phyloP scores from a whole-genome alignment of 345 rosid genomes.

The Citrus sp. region DNA sequence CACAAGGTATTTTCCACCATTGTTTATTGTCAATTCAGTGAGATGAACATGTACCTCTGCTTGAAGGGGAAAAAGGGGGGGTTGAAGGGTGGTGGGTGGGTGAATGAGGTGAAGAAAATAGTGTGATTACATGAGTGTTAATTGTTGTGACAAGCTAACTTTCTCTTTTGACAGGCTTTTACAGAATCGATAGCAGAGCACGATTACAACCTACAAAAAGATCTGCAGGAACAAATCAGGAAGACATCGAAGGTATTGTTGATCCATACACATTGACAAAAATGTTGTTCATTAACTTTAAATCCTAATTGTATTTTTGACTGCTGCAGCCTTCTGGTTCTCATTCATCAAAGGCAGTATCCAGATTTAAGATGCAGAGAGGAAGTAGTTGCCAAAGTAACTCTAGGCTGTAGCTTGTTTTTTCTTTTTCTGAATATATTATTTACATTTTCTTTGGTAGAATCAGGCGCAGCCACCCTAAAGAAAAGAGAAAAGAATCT shows the following conservation, averaged over 20 bases:
- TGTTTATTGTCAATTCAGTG: background rate
- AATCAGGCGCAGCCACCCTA: background rate
- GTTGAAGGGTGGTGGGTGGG: no score
- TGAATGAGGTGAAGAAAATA: background rate
- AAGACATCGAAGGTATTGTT: slow-evolving; percentile 48
- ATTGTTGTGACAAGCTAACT: background rate
- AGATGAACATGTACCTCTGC: no score
- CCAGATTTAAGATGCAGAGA: slow-evolving; percentile 75
- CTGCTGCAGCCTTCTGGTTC: slow-evolving; percentile 42
- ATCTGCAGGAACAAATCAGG: slow-evolving; percentile 15
- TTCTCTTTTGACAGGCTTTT: slow-evolving; percentile 53
- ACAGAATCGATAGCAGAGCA: slow-evolving; percentile 70
- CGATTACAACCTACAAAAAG: slow-evolving; percentile 20
- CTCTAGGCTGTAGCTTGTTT: background rate
- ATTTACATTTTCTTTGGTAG: background rate
- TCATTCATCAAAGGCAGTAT: slow-evolving; percentile 65
- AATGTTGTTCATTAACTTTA: background rate
- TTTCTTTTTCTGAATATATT: no score
- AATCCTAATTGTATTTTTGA: slow-evolving; percentile 9
- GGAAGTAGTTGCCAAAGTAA: slow-evolving; percentile 34
- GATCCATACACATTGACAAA: background rate
- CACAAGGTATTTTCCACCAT: slow-evolving; percentile 36
- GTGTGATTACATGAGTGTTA: background rate
- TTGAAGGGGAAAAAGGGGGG: no score
- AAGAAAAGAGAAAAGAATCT: background rate